phyloP scores from a whole-genome alignment of 1,284 basidiomycete species.

The Coniophora puteana region DNA sequence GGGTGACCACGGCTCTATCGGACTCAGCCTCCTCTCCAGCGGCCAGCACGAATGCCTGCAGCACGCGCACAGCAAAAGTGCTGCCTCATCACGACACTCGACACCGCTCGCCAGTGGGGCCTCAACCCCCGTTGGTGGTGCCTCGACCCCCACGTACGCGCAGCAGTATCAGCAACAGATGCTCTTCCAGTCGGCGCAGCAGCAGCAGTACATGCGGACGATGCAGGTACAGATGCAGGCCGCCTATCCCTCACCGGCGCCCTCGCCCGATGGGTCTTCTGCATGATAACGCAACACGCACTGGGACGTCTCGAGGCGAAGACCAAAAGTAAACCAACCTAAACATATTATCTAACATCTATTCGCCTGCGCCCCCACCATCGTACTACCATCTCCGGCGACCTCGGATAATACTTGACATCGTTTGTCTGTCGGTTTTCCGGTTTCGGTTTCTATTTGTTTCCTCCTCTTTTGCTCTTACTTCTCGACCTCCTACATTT shows the following conservation, averaged over 20 bases:
- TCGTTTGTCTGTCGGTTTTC: conserved; percentile 8
- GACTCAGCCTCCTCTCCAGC: conserved; percentile 79
- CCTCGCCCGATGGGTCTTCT: not conserved
- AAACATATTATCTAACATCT: conserved; percentile 30
- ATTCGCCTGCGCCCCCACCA: conserved; percentile 15
- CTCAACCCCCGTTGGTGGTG: conserved; percentile 24
- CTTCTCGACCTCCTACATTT: conserved; percentile 30
- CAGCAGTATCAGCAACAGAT: conserved; percentile 36
- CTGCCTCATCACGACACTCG: conserved; percentile 29
- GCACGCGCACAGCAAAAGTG: conserved; percentile 24
- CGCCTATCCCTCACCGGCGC: conserved; percentile 14
- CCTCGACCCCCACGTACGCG: conserved; percentile 25
- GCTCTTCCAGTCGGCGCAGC: conserved; percentile 29
- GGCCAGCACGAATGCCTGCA: conserved; percentile 70
- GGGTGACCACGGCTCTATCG: conserved; percentile 90
- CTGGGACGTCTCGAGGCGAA: not conserved
- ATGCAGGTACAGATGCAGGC: conserved; percentile 29
- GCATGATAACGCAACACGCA: not conserved
- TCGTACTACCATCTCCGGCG: conserved; percentile 16
- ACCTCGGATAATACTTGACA: conserved; percentile 1
- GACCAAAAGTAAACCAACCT: conserved; percentile 33
- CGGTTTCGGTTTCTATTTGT: conserved; percentile 8
- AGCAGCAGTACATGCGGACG: conserved; percentile 28
- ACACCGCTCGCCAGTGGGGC: conserved; percentile 29
- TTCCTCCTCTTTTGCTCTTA: conserved; percentile 9